Base-by-base conservation (phyloP, 345 rosid genomes). In the Lagerstroemia speciosa region DNA sequence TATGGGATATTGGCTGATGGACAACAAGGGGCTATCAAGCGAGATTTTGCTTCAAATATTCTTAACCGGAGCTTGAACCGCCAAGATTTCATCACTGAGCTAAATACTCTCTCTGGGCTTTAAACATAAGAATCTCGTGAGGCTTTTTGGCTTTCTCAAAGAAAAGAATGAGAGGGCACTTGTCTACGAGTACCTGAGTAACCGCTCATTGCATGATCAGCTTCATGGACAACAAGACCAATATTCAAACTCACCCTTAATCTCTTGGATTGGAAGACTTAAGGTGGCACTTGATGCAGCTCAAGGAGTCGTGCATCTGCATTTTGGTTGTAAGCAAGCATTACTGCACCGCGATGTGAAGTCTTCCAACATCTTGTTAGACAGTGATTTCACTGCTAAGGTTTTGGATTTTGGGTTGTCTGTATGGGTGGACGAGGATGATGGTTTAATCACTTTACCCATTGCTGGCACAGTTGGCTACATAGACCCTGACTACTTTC, bases 251-350 rank as follows among this genome's bases (percentile, higher is more conserved):
- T 34, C 66, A 14, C 20, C 38, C 2, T 30, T 62, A 36, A 69
- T 61, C 57, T 69, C 2, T 0, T 62, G 72, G 72, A 43, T 19
- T 0, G 26, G 11, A 20, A 53, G 45, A 31, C 65, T 69, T 37
- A 31, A 27, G 20, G 55, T 61, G 72, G 72, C 72, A n/a, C 65
- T 45, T 15, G 72, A 61, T 40, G 60, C 52, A 8, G 72, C 67
- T 33, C 41, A 9, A 45, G 72, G 60, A 62, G 31, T 61, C 5
- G 30, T 26, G 3, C 40, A 62, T 43, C 46, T 62, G 72, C 72
- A 69, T 43, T 0, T 30, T 31, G 50, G 52, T 31, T 0, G 57
- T 0, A 11, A 37, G 9, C 32, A 31, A 26, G 41, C 0, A 20
- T 34, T 69, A 29, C n/a, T 62, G 6, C 72, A 69, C n/a, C 6